Conservation (phyloP, 176 grass and related monocot genomes). For the Dendrocalamus sinicus region DNA sequence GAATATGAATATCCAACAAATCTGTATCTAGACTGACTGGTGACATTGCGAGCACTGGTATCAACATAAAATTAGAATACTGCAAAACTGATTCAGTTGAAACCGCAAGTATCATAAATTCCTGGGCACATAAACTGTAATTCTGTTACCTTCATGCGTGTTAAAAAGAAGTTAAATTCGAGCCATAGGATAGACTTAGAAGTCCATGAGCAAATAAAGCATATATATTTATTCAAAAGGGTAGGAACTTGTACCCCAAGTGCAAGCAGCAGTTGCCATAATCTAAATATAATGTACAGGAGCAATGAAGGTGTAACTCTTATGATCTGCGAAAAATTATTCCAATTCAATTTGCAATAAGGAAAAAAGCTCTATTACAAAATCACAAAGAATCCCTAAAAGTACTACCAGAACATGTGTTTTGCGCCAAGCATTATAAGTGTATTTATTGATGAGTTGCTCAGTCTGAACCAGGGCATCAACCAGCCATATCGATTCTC, state of each 20-base stretch:
- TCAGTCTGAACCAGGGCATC: constrained; percentile 28
- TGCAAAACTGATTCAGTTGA: not conserved
- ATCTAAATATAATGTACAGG: constrained; percentile 51
- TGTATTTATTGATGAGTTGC: constrained; percentile 41
- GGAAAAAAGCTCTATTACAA: constrained; percentile 45
- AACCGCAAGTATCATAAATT: not conserved
- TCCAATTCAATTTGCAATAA: constrained; percentile 23
- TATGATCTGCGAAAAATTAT: constrained; percentile 39
- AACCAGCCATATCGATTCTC: constrained; percentile 20
- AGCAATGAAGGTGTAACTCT: constrained; percentile 38
- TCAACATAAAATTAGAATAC: not conserved
- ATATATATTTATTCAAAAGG: constrained; percentile 32
- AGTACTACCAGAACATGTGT: constrained; percentile 22
- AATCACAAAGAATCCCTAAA: constrained; percentile 32
- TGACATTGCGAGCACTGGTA: not conserved
- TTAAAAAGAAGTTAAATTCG: constrained; percentile 9
- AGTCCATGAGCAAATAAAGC: not conserved
- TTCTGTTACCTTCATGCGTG: not conserved
- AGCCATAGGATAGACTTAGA: constrained; percentile 19
- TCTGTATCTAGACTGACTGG: not conserved
- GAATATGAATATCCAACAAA: not conserved
- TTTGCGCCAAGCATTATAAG: not conserved
- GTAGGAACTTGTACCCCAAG: constrained; percentile 3
- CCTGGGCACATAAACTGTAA: not conserved
- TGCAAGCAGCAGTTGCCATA: constrained; percentile 17